These are phyloP conservation scores for Penicillium vulpinum DNA, from an alignment of 2,329 filamentous ascomycete species.

Conservation along the genomic window DNA sequence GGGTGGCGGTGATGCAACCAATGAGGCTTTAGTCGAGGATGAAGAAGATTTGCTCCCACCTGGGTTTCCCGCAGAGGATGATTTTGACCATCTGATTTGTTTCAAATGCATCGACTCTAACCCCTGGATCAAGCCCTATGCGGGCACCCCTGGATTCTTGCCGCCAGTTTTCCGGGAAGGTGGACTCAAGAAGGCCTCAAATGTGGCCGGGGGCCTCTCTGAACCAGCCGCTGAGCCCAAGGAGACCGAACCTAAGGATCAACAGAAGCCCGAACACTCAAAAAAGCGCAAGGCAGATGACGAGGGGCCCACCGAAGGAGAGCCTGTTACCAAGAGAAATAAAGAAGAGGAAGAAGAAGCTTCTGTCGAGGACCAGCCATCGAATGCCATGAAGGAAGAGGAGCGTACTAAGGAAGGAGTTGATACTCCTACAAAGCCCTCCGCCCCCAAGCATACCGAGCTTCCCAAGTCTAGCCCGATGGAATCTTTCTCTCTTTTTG, in stretches of 20 bases:
- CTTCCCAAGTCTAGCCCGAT: constrained; percentile 57
- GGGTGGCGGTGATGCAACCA: constrained; percentile 27
- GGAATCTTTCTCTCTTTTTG: constrained; percentile 75
- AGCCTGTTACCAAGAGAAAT: constrained; percentile 47
- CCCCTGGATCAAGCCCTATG: constrained; percentile 90
- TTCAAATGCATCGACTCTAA: constrained; percentile 88
- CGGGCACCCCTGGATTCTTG: constrained; percentile 76
- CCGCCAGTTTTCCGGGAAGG: constrained; percentile 62
- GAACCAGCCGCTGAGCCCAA: not conserved
- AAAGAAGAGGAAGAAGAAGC: constrained; percentile 38
- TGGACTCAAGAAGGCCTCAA: constrained; percentile 14
- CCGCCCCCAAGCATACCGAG: constrained; percentile 57
- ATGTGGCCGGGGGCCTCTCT: not conserved
- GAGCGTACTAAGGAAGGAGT: constrained; percentile 6
- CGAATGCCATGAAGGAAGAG: not conserved
- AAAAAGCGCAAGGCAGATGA: constrained; percentile 69
- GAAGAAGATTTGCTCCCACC: constrained; percentile 69
- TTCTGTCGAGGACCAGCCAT: constrained; percentile 12
- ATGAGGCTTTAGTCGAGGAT: constrained; percentile 44
- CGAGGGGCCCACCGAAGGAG: constrained; percentile 40
- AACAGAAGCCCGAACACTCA: constrained; percentile 27
- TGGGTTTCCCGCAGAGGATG: constrained; percentile 84
- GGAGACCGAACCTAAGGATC: not conserved
- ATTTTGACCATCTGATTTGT: constrained; percentile 87
- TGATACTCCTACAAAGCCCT: constrained; percentile 3